Evolutionary conservation across 208 protist genomes (phyloP).

Genomic region (Leishmania amazonensis): DNA sequence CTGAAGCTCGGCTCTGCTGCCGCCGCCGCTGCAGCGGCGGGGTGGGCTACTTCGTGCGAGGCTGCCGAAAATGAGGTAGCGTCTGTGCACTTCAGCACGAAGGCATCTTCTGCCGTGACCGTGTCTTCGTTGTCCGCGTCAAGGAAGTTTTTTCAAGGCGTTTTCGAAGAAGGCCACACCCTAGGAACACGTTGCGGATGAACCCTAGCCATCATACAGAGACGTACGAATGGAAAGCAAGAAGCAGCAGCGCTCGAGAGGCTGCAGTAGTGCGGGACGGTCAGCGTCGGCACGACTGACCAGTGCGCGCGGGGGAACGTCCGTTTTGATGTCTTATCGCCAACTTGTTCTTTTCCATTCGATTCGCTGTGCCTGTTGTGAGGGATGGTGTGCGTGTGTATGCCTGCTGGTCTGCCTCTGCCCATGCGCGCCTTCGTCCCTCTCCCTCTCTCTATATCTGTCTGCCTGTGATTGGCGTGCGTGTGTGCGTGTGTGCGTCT

Average conservation of each 20-base stretch:
- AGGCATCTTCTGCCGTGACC: constrained; percentile 4
- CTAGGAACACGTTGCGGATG: not conserved
- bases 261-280: not conserved
- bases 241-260: not conserved
- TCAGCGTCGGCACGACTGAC: not conserved
- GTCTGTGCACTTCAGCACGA: not conserved
- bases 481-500: not conserved
- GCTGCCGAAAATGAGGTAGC: not conserved
- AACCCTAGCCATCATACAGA: not conserved
- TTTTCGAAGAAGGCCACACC: not conserved
- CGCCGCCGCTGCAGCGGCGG: not conserved
- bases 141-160: not conserved
- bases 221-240: not conserved
- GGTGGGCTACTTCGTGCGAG: not conserved
- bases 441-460: no score
- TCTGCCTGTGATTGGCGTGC: not conserved
- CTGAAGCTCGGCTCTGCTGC: no score
- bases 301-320: not conserved
- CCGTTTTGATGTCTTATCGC: not conserved
- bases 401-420: not conserved
- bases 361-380: not conserved
- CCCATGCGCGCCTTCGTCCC: not conserved
- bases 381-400: not conserved
- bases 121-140: constrained; percentile 1
- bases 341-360: not conserved